phyloP scores from a whole-genome alignment of 129 eudicot genomes.

The Rutidosis leptorrhynchoides region DNA sequence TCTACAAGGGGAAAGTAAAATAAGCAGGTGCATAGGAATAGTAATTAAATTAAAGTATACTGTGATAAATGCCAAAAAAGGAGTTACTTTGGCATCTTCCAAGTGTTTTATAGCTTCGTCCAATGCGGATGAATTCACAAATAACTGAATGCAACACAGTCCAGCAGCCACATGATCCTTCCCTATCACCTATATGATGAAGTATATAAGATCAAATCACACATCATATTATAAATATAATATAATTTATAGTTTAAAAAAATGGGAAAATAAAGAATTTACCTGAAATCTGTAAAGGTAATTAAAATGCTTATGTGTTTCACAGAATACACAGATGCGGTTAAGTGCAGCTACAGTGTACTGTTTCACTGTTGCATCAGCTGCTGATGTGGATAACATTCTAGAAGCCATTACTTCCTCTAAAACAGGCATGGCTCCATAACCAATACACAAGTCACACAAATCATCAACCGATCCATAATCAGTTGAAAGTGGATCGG shows the following conservation, averaged over 20 bases:
- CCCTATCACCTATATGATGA: slow-evolving; percentile 71
- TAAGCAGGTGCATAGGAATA: not conserved
- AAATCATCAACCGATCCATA: slow-evolving; percentile 86
- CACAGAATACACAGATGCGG: slow-evolving; percentile 86
- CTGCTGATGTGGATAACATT: slow-evolving; percentile 37
- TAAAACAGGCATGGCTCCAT: slow-evolving; percentile 82
- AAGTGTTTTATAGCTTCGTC: slow-evolving; percentile 93
- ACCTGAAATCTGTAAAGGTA: slow-evolving; percentile 88
- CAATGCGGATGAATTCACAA: slow-evolving; percentile 78
- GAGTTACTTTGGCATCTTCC: slow-evolving; percentile 79
- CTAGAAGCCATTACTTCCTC: slow-evolving; percentile 85
- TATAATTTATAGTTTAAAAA: too few relatives aligned
- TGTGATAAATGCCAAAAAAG: not conserved
- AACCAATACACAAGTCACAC: slow-evolving; percentile 83
- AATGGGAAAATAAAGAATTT: slow-evolving; percentile 1
- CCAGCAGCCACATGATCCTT: slow-evolving; percentile 99
- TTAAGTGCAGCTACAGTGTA: slow-evolving; percentile 71
- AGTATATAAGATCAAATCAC: slow-evolving; percentile 23
- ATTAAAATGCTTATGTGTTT: slow-evolving; percentile 88
- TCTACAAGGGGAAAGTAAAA: slow-evolving; percentile 38
- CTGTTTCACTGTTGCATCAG: slow-evolving; percentile 55
- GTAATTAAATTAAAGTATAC: not conserved
- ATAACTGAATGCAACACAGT: slow-evolving; percentile 92
- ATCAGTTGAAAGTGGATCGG: slow-evolving; percentile 82
- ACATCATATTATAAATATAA: slow-evolving; percentile 5